Evolutionary conservation across 2,329 filamentous ascomycete genomes (phyloP), one percentile per base, ranked within the genome.

Genomic region (Xylaria polymorpha): DNA sequence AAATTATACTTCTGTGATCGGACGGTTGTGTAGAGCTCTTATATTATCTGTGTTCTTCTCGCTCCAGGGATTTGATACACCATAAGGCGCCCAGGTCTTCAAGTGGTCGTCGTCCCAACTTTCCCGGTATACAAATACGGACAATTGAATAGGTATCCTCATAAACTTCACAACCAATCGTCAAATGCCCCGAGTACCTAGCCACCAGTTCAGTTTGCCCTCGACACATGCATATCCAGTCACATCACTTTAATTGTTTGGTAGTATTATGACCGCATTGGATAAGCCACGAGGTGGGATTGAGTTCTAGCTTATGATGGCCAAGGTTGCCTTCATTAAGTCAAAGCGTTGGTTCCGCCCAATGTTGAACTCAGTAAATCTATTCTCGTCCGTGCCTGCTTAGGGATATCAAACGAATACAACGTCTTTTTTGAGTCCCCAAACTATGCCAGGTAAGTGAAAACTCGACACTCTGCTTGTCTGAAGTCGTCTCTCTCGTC

Each of bases 361-460:
- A 29, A 3, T 2, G 43, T 25, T 25, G 14, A 22, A 41, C 67
- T 61, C 64, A 35, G 43, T 53, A 70, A 58, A 20, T 71, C 59
- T 66, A 73, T 71, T 69, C 64, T 67, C 61, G 66, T 61, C 48
- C 62, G 25, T 69, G 62, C 41, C 48, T 67, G 29, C 44, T 58
- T 64, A 58, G 69, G 69, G 65, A 66, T 56, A 64, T 71, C 64
- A 64, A 72, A 67, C 60, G 71, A 65, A 44, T 67, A 4, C n/a
- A 20, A 22, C n/a, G 53, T 67, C 55, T 73, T 64, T 57, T 29
- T 29, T 29, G 41, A n/a, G 50, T 63, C 41, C 32, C 64, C 58
- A 66, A 61, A 39, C 22, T 25, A 51, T 53, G 37, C 56, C 48
- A 46, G 18, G 35, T 48, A 67, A 48, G 55, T 67, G 64, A 60